Conservation (phyloP, 228 moss, liverwort and hornwort species). For the Sphagnum magellanicum region DNA sequence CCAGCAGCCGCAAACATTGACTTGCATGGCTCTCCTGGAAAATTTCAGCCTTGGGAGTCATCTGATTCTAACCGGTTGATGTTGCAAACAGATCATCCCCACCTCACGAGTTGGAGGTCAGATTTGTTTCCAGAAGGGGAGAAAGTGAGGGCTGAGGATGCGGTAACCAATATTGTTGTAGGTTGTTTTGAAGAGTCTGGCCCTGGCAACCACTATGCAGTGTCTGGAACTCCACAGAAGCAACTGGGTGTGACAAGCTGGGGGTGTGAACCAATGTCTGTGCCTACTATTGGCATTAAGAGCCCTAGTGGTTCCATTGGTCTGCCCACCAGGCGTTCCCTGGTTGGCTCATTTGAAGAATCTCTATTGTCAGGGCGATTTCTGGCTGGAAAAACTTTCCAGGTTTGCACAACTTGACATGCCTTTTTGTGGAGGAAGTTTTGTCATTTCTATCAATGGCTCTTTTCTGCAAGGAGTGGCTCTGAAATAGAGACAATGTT, state of each 20-base stretch:
- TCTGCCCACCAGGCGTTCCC: conserved; percentile 63
- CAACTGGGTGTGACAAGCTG: conserved; percentile 44
- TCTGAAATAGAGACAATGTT: too few species aligned
- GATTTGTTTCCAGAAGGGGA: conserved; percentile 16
- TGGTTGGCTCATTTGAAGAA: conserved; percentile 97
- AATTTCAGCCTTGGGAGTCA: conserved; percentile 28
- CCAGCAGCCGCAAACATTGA: conserved; percentile 28
- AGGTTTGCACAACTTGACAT: conserved; percentile 35
- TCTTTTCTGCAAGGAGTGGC: too few species aligned
- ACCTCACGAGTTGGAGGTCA: conserved; percentile 38
- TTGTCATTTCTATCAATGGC: background rate
- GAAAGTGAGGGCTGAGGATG: conserved; percentile 21
- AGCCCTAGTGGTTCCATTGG: conserved; percentile 46
- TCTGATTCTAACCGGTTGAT: conserved; percentile 13
- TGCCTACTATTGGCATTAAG: conserved; percentile 46
- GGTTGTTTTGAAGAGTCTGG: conserved; percentile 41
- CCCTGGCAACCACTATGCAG: conserved; percentile 26
- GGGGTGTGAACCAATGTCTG: conserved; percentile 53
- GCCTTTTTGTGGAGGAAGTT: background rate
- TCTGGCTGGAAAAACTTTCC: conserved; percentile 76
- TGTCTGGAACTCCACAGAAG: conserved; percentile 32
- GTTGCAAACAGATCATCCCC: conserved; percentile 33
- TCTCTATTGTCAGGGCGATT: conserved; percentile 97
- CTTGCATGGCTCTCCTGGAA: conserved; percentile 23
- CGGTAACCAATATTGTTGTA: conserved; percentile 17